Conservation (phyloP, 345 rosid genomes). For the Eucalyptus guilfoylei region DNA sequence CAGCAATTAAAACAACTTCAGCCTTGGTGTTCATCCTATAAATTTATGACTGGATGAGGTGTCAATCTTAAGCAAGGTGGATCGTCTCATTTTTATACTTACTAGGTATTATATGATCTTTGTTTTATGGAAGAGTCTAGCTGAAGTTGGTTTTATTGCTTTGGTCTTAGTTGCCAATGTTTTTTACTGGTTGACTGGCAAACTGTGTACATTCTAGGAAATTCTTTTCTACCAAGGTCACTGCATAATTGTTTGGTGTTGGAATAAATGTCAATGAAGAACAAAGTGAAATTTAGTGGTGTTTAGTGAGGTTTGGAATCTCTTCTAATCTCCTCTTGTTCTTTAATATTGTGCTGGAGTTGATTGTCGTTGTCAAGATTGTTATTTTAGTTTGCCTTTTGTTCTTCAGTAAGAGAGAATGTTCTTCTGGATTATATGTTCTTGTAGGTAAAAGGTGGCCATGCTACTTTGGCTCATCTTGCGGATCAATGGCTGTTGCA, state of each 20-base stretch:
- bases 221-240: neutral
- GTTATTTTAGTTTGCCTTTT: neutral
- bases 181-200: neutral
- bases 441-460: conserved; percentile 39
- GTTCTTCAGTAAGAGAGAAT: neutral
- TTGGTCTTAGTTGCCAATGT: neutral
- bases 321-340: neutral
- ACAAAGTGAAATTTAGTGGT: neutral
- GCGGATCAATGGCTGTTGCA: conserved; percentile 66
- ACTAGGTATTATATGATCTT: neutral
- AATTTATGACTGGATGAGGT: neutral
- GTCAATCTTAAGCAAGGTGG: neutral
- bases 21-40: neutral
- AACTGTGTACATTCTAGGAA: neutral
- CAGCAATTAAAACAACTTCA: neutral
- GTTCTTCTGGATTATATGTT: neutral
- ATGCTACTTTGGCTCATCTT: conserved; percentile 41
- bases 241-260: neutral
- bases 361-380: neutral
- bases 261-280: neutral
- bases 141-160: neutral
- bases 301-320: neutral
- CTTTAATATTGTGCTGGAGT: neutral
- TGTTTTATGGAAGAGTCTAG: neutral
- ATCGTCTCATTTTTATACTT: neutral